phyloP scores from a whole-genome alignment of 331 rosid genomes.

The Quercus lobata region DNA sequence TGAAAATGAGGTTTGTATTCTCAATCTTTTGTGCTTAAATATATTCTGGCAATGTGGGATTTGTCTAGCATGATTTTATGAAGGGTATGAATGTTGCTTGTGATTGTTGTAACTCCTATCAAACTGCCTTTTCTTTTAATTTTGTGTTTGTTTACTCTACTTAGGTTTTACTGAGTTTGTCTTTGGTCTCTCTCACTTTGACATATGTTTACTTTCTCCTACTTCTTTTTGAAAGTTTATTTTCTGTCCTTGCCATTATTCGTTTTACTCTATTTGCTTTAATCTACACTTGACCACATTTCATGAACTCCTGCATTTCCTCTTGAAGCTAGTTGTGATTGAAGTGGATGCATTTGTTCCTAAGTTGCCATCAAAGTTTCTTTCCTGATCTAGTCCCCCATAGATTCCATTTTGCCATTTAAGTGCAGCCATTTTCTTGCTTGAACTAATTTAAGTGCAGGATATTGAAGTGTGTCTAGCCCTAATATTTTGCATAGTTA shows the following conservation, averaged over 20 bases:
- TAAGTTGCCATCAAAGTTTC: neutral
- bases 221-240: neutral
- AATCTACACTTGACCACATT: neutral
- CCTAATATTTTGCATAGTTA: neutral
- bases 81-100: neutral
- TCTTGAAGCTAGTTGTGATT: neutral
- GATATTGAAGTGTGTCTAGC: neutral
- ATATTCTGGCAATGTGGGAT: neutral
- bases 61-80: neutral
- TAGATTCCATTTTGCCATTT: neutral
- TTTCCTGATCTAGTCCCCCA: neutral
- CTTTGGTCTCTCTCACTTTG: neutral
- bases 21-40: neutral
- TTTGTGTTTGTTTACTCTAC: neutral
- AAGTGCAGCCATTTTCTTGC: neutral
- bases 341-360: too few relatives aligned
- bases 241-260: neutral
- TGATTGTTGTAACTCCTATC: neutral
- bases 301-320: neutral
- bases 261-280: neutral
- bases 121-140: neutral
- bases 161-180: neutral
- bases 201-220: neutral
- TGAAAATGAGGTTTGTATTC: slow-evolving; percentile 69
- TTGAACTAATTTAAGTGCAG: neutral